Evolutionary conservation across 305 asterid species (phyloP).

Genomic region (Galium porrigens): DNA sequence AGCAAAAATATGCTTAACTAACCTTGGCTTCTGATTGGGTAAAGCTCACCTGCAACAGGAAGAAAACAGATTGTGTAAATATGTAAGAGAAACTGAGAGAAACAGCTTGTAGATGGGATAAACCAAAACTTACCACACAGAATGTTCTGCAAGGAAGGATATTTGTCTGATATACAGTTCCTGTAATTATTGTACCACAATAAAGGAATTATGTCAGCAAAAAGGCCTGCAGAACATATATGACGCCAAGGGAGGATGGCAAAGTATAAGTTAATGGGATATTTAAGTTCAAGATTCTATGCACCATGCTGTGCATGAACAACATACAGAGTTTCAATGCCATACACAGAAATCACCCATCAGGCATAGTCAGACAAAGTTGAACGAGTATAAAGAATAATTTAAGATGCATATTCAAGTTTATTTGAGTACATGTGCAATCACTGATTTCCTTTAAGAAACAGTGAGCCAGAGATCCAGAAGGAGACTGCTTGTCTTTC

Average conservation of each 20-base stretch:
- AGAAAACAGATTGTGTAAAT: conserved; percentile 2
- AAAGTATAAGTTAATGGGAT: background rate
- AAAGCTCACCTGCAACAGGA: conserved; percentile 58
- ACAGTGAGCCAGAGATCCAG: background rate
- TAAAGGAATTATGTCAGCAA: conserved; percentile 14
- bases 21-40: conserved; percentile 91
- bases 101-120: conserved; percentile 8
- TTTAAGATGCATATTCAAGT: background rate
- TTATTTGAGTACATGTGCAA: background rate
- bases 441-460: background rate
- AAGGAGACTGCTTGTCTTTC: background rate
- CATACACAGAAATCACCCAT: background rate
- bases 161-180: conserved; percentile 65
- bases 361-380: background rate
- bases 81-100: conserved; percentile 6
- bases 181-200: conserved; percentile 26
- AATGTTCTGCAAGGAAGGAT: conserved; percentile 80
- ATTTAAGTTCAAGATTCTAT: background rate
- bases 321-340: background rate
- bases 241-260: conserved; percentile 5
- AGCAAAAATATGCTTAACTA: conserved; percentile 16
- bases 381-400: background rate
- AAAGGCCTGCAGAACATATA: conserved; percentile 9
- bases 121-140: conserved; percentile 54
- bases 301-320: background rate